Base-by-base conservation (phyloP, 2,329 filamentous ascomycete species). In the Stagonosporopsis chrysanthemi region DNA sequence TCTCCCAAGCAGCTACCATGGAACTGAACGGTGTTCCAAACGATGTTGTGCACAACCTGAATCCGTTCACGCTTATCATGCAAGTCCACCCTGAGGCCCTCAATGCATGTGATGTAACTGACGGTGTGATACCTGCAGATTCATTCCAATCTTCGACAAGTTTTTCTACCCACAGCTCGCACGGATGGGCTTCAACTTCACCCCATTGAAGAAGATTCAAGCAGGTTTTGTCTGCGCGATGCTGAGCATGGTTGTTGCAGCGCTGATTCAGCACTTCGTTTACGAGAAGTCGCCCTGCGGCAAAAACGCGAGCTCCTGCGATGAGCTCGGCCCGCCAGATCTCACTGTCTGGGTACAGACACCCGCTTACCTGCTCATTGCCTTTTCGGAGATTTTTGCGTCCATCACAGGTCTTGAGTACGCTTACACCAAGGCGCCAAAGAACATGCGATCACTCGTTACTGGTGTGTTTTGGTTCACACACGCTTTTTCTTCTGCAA, bases 31-130 rank as follows among this genome's bases (percentile, higher is more conserved):
- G 89, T 17, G 83, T 91, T 1, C 90, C 90, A 65, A 93, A 92
- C 79, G 90, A 93, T 69, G 79, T 92, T 50, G 84, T 92, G 66
- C 84, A 88, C 74, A 92, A 92, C 77, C 80, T 93, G 39, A 88
- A 92, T 72, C 88, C 90, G 4, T 85, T 93, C 64, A 86, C 88
- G 15, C 84, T 92, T 58, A 84, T 93, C 65, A 85, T 92, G 70
- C 85, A 24, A 52, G 54, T 52, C 6, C 2, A 19, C 12, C 2
- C 4, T 22, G 9, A 2, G 22, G 11, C 6, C 9, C n/a, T 41
- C 9, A 6, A 19, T 1, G 17, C 4, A 23, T 19, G 12, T 6
- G 8, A 26, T 26, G 11, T 7, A 22, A 31, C 42, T 57, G 9
- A 57, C 28, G 6, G 24, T 9, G 24, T 7, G 1, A 23, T 17